Evolutionary conservation across 257 asterid species (phyloP).

Genomic region (Cinchona pubescens): DNA sequence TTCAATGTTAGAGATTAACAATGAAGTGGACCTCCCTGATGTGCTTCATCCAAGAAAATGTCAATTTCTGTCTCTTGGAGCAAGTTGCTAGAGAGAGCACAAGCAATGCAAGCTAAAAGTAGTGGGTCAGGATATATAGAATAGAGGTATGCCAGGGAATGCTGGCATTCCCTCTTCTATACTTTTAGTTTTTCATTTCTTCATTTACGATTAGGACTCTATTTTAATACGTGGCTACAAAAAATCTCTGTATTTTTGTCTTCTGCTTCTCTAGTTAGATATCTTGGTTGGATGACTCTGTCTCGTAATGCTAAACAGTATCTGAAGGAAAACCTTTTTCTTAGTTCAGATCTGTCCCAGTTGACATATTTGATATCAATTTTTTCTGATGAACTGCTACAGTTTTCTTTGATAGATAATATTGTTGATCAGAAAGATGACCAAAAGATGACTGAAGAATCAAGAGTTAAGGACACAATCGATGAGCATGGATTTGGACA

Average conservation of each 20-base stretch:
- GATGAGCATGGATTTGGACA: conserved; percentile 33
- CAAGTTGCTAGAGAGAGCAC: too few species aligned
- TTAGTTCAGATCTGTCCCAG: conserved; percentile 77
- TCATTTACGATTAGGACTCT: too few species aligned
- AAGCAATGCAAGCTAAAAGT: too few species aligned
- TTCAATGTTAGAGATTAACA: too few species aligned
- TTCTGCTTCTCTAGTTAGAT: conserved; percentile 74
- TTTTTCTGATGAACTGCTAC: conserved; percentile 91
- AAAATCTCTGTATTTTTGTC: conserved; percentile 69
- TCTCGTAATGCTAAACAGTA: conserved; percentile 82
- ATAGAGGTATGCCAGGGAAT: too few species aligned
- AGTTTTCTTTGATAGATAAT: conserved; percentile 58
- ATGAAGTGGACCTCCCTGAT: too few species aligned
- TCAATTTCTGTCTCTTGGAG: too few species aligned
- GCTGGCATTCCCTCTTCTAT: too few species aligned
- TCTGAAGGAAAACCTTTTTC: conserved; percentile 80
- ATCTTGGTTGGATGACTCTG: conserved; percentile 95
- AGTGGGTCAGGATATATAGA: too few species aligned
- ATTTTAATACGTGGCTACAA: conserved; percentile 77
- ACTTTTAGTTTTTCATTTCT: too few species aligned
- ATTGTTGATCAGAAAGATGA: conserved; percentile 43
- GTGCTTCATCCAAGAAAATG: too few species aligned
- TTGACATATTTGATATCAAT: conserved; percentile 62
- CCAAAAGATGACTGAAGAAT: conserved; percentile 33
- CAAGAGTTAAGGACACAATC: conserved; percentile 27